Percentiles rank a stretch among this genome's conserved stretches.
Conservation (phyloP, 768 basidiomycete species). For the Cystobasidium tubakii region DNA sequence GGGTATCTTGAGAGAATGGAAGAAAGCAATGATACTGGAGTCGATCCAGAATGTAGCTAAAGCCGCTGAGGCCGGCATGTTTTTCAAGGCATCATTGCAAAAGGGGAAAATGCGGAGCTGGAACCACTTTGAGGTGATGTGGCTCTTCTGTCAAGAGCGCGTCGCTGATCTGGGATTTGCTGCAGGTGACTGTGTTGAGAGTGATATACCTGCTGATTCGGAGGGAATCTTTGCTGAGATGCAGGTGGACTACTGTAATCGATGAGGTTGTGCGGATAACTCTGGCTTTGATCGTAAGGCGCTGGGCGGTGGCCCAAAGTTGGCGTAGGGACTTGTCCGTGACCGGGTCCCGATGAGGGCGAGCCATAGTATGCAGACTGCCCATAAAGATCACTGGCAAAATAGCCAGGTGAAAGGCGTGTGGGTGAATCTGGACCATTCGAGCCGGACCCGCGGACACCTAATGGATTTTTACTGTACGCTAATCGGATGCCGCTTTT, state of each 20-base stretch:
- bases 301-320: neutral
- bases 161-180: neutral
- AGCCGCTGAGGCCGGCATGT: too few relatives aligned
- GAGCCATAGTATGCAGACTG: neutral
- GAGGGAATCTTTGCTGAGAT: neutral
- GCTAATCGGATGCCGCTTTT: constrained; percentile 92
- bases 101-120: neutral
- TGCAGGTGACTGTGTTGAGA: neutral
- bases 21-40: neutral
- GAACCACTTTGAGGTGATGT: neutral
- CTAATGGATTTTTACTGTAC: constrained; percentile 61
- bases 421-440: constrained; percentile 23
- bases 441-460: constrained; percentile 5
- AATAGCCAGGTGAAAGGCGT: constrained; percentile 23
- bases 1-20: neutral
- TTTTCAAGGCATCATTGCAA: neutral
- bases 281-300: neutral
- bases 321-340: neutral
- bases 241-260: neutral
- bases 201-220: neutral
- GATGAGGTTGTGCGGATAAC: neutral
- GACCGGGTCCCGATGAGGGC: neutral
- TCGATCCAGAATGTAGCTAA: too few relatives aligned
- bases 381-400: constrained; percentile 13
- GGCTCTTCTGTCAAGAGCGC: neutral